Conservation (phyloP, 2,329 filamentous ascomycete species). For the Arthrobotrys megalospora region DNA sequence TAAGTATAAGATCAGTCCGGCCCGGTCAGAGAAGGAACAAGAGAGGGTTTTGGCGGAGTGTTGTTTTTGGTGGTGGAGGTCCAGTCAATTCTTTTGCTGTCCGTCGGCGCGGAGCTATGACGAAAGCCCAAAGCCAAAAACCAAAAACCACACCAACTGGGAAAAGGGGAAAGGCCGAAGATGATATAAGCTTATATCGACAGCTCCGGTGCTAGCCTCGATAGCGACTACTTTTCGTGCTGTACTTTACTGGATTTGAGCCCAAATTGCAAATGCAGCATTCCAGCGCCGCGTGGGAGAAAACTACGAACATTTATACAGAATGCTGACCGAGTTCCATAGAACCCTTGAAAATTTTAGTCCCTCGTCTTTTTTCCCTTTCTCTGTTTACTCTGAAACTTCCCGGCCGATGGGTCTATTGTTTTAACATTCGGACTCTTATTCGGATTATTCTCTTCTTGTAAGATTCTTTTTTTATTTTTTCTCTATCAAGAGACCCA, state of each 20-base stretch:
- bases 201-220: slow-evolving; percentile 24
- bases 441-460: slow-evolving; percentile 32
- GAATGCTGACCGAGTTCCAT: slow-evolving; percentile 4
- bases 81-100: slow-evolving; percentile 7
- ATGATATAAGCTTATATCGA: slow-evolving; percentile 56
- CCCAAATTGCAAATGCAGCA: slow-evolving; percentile 27
- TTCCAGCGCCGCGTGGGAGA: slow-evolving; percentile 45
- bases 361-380: slow-evolving; percentile 17
- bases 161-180: slow-evolving; percentile 29
- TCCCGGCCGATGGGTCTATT: slow-evolving; percentile 3
- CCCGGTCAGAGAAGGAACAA: slow-evolving; percentile 7
- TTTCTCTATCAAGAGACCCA: slow-evolving; percentile 37
- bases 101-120: slow-evolving; percentile 43
- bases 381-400: neutral
- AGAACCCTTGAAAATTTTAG: slow-evolving; percentile 14
- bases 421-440: slow-evolving; percentile 35
- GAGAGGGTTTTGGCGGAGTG: slow-evolving; percentile 10
- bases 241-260: slow-evolving; percentile 33
- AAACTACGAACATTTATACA: slow-evolving; percentile 48
- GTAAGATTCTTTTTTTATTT: slow-evolving; percentile 19
- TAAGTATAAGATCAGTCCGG: slow-evolving; percentile 14
- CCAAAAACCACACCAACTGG: neutral
- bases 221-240: neutral
- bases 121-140: slow-evolving; percentile 25
- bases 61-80: slow-evolving; percentile 27